A percentile compares a stretch with the other conserved stretches of the same genome.
Evolutionary conservation across 805 yeast species (phyloP).

Genomic region (Schwanniomyces polymorphus): DNA sequence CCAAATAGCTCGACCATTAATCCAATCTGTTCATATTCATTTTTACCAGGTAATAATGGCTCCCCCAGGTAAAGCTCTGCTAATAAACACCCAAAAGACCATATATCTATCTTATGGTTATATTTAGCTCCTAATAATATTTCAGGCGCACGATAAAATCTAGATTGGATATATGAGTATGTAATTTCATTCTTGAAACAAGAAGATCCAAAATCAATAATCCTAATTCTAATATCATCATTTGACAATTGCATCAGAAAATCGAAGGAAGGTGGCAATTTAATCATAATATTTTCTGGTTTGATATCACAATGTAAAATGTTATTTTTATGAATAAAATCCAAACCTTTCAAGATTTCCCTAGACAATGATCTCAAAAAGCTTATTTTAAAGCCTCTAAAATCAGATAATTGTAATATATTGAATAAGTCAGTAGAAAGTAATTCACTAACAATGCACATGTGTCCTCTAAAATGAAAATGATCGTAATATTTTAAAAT

Average conservation of each 20-base stretch:
- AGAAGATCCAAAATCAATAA: slow-evolving; percentile 82
- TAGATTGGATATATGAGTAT: slow-evolving; percentile 56
- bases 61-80: slow-evolving; percentile 36
- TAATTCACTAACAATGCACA: slow-evolving; percentile 77
- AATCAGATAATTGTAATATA: slow-evolving; percentile 48
- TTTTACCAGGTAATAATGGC: slow-evolving; percentile 48
- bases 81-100: slow-evolving; percentile 49
- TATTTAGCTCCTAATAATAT: slow-evolving; percentile 68
- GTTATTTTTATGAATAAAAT: slow-evolving; percentile 53
- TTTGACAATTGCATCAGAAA: slow-evolving; percentile 22
- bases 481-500: slow-evolving; percentile 63
- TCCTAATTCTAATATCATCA: slow-evolving; percentile 50
- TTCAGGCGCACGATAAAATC: slow-evolving; percentile 81
- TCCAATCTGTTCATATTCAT: slow-evolving; percentile 49
- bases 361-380: slow-evolving; percentile 46
- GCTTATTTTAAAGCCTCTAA: slow-evolving; percentile 46
- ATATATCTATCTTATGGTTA: slow-evolving; percentile 48
- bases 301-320: slow-evolving; percentile 85
- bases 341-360: slow-evolving; percentile 60
- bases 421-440: slow-evolving; percentile 69
- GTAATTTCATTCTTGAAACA: slow-evolving; percentile 44
- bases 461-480: slow-evolving; percentile 77
- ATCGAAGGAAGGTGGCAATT: slow-evolving; percentile 22
- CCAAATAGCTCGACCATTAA: slow-evolving; percentile 47
- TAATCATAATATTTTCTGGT: slow-evolving; percentile 78